A percentile compares a stretch with the other conserved stretches of the same genome.
phyloP scores from a whole-genome alignment of 2,329 filamentous ascomycete species.

The Davidsoniella neocaledoniae region DNA sequence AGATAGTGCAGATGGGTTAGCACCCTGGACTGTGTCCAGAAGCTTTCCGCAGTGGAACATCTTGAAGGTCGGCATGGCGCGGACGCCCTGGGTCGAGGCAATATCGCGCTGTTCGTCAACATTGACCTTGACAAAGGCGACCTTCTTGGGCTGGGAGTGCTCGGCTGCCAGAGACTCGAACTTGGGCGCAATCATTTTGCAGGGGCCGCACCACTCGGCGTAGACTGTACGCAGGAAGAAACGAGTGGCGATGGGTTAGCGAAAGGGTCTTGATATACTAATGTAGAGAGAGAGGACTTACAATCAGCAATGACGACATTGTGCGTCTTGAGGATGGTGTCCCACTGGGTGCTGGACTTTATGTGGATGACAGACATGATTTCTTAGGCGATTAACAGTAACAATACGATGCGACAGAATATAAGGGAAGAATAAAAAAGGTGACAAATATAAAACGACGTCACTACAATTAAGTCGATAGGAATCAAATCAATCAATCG shows the following conservation, averaged over 20 bases:
- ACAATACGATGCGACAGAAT: neutral
- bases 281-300: conserved; percentile 30
- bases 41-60: conserved; percentile 64
- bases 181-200: conserved; percentile 77
- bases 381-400: conserved; percentile 13
- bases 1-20: conserved; percentile 59
- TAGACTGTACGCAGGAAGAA: conserved; percentile 45
- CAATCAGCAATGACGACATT: conserved; percentile 80
- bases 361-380: conserved; percentile 37
- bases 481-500: neutral
- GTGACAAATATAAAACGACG: conserved; percentile 2
- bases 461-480: conserved; percentile 1
- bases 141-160: conserved; percentile 61
- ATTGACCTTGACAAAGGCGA: conserved; percentile 86
- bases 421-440: neutral
- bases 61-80: conserved; percentile 87
- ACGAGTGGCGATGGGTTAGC: neutral
- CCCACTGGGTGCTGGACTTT: conserved; percentile 53
- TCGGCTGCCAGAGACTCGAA: conserved; percentile 73
- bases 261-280: no score
- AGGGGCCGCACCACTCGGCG: conserved; percentile 88
- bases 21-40: conserved; percentile 63
- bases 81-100: conserved; percentile 59
- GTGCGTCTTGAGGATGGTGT: conserved; percentile 51
- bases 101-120: conserved; percentile 70